Conservation (phyloP, 73 alveolate genomes). For the Diophrys sp. region DNA sequence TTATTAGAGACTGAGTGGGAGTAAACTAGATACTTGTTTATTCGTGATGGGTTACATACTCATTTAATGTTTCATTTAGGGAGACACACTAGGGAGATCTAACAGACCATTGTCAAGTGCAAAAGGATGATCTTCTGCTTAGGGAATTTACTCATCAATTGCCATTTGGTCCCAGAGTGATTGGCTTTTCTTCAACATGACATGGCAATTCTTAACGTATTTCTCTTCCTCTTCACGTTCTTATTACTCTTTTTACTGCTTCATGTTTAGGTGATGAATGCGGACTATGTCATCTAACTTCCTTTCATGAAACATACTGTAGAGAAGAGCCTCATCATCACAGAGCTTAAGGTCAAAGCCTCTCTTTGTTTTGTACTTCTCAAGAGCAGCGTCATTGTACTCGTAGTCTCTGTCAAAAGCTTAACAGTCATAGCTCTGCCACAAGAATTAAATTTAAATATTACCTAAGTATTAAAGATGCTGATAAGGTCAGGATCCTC, state of each 20-base stretch:
- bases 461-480: not conserved
- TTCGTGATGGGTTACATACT: not conserved
- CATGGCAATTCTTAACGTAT: not conserved
- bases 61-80: not conserved
- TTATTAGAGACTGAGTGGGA: not conserved
- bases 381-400: not conserved
- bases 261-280: not conserved
- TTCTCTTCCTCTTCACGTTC: not conserved
- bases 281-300: not conserved
- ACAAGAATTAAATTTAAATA: not conserved
- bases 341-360: not conserved
- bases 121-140: not conserved
- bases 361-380: conserved; percentile 1
- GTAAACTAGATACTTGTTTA: not conserved
- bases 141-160: not conserved
- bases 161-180: not conserved
- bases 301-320: not conserved
- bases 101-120: not conserved
- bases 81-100: not conserved
- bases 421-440: not conserved
- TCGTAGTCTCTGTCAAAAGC: not conserved
- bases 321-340: not conserved
- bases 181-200: not conserved
- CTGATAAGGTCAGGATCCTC: not conserved
- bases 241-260: not conserved